phyloP scores from a whole-genome alignment of 495 filamentous ascomycete genomes.

The Podospora australis region DNA sequence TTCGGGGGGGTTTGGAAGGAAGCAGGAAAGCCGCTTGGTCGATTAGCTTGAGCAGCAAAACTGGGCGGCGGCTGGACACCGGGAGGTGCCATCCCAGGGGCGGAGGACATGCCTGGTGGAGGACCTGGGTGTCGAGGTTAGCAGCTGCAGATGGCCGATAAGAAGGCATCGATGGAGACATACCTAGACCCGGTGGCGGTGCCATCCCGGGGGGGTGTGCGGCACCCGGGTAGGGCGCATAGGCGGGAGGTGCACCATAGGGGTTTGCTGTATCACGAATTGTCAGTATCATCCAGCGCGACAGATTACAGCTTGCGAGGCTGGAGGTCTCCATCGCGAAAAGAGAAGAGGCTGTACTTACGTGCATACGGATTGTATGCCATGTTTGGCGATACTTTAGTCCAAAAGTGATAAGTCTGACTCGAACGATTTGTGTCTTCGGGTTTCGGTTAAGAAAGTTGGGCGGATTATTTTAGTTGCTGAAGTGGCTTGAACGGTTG shows the following conservation, averaged over 20 bases:
- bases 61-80: conserved; percentile 75
- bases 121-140: conserved; percentile 36
- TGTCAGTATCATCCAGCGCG: conserved; percentile 8
- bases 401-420: too few relatives aligned
- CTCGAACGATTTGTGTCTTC: too few relatives aligned
- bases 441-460: too few relatives aligned
- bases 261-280: conserved; percentile 31
- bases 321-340: not conserved
- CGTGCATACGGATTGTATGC: conserved; percentile 80
- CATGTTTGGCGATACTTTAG: conserved; percentile 23
- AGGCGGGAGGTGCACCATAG: conserved; percentile 69
- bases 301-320: not conserved
- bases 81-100: conserved; percentile 70
- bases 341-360: conserved; percentile 33
- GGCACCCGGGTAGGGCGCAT: conserved; percentile 62
- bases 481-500: not conserved
- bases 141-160: conserved; percentile 1
- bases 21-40: conserved; percentile 70
- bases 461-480: too few relatives aligned
- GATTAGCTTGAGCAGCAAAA: conserved; percentile 56
- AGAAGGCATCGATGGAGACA: too few relatives aligned
- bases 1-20: conserved; percentile 88
- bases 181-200: conserved; percentile 83
- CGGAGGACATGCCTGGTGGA: conserved; percentile 68
- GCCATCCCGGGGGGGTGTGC: conserved; percentile 56